Evolutionary conservation across 2,329 filamentous ascomycete genomes (phyloP).

Genomic region (Fusarium nisikadoi): DNA sequence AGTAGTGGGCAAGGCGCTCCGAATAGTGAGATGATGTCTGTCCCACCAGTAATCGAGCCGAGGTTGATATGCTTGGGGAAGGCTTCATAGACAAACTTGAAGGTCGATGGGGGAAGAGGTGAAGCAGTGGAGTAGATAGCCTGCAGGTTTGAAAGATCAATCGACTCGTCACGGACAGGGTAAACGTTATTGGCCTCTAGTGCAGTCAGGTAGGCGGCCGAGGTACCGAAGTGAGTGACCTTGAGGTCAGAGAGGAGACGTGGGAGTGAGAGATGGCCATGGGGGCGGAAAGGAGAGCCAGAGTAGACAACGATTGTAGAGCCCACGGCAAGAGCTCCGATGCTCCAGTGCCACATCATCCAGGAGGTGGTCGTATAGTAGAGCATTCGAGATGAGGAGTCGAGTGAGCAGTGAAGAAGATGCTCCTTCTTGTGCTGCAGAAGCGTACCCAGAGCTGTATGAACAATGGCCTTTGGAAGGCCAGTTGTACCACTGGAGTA

Average conservation of each 20-base stretch:
- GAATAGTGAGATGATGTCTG: slow-evolving; percentile 96
- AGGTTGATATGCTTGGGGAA: slow-evolving; percentile 87
- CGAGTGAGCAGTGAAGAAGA: slow-evolving; percentile 84
- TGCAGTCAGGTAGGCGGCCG: slow-evolving; percentile 90
- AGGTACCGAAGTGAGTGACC: slow-evolving; percentile 95
- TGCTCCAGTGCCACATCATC: slow-evolving; percentile 99
- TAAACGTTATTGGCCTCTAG: slow-evolving; percentile 80
- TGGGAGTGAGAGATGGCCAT: slow-evolving; percentile 84
- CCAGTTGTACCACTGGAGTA: slow-evolving; percentile 93
- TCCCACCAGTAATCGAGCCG: slow-evolving; percentile 93
- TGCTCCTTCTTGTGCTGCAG: slow-evolving; percentile 99
- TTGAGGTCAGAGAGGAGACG: slow-evolving; percentile 80
- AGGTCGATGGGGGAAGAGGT: slow-evolving; percentile 91
- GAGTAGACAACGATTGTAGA: slow-evolving; percentile 89
- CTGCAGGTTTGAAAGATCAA: slow-evolving; percentile 73
- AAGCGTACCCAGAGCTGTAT: slow-evolving; percentile 88
- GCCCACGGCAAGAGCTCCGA: slow-evolving; percentile 85
- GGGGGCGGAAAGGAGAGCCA: slow-evolving; percentile 86
- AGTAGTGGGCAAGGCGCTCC: slow-evolving; percentile 83
- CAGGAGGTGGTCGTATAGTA: slow-evolving; percentile 96
- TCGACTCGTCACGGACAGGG: slow-evolving; percentile 63
- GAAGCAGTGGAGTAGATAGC: slow-evolving; percentile 96
- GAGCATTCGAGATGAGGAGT: slow-evolving; percentile 77
- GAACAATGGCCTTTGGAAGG: slow-evolving; percentile 91
- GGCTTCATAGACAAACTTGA: slow-evolving; percentile 85